These are phyloP conservation scores for Alloteropsis angusta DNA, from an alignment of 202 grass and related monocot genomes.

Conservation along the genomic window DNA sequence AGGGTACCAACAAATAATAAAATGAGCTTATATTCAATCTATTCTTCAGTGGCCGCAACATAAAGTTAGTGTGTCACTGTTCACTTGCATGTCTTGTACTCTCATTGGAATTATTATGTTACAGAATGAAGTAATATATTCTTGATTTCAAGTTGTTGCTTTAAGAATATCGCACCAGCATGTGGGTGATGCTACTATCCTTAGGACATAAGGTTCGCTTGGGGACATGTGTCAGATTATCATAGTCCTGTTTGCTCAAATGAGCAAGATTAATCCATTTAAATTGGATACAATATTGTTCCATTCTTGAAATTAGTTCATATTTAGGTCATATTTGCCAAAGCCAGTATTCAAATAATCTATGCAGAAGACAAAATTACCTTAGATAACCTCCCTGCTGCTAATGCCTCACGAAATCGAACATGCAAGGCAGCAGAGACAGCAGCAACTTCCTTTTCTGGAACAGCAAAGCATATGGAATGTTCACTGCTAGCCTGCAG, in stretches of 20 bases:
- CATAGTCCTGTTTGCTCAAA: conserved; percentile 8
- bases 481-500: conserved; percentile 97
- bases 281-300: background rate
- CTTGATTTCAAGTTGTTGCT: background rate
- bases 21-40: background rate
- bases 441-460: conserved; percentile 82
- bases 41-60: background rate
- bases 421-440: conserved; percentile 63
- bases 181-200: background rate
- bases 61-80: background rate
- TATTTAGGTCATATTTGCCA: background rate
- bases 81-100: background rate
- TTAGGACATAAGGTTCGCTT: background rate
- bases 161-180: too few relatives aligned
- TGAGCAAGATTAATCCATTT: background rate
- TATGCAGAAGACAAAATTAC: conserved; percentile 29
- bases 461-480: conserved; percentile 97
- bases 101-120: background rate
- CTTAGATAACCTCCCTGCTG: conserved; percentile 90
- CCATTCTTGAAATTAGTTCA: background rate
- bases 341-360: background rate
- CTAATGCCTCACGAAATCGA: conserved; percentile 73
- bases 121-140: background rate
- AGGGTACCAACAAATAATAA: background rate
- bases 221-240: background rate